Evolutionary conservation across 164 flowering plant species (phyloP).

Genomic region (Akebia trifoliata): DNA sequence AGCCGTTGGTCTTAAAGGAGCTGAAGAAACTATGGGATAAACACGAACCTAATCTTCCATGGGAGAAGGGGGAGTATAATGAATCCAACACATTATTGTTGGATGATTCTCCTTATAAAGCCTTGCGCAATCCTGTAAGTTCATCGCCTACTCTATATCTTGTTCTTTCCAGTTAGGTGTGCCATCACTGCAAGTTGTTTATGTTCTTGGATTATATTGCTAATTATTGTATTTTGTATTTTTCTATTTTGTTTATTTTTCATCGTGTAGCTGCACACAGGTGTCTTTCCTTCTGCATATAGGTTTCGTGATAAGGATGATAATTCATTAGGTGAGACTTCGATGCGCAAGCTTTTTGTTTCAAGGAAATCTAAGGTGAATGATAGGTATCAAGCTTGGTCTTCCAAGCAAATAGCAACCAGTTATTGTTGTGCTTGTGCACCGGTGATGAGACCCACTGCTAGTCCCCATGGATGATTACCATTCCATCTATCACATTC

Average conservation of each 20-base stretch:
- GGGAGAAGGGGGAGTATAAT: constrained; percentile 61
- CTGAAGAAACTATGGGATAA: constrained; percentile 73
- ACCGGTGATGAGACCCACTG: no score
- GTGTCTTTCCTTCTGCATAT: constrained; percentile 69
- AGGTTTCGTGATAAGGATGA: constrained; percentile 36
- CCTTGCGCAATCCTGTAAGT: constrained; percentile 82
- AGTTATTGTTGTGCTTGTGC: no score
- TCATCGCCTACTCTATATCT: constrained; percentile 8
- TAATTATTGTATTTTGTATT: neutral
- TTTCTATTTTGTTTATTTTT: constrained; percentile 2
- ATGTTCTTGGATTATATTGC: neutral
- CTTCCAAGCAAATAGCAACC: no score
- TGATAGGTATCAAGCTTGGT: no score
- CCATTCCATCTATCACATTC: no score
- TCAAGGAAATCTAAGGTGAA: neutral
- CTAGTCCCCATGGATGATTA: no score
- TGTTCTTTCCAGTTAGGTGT: neutral
- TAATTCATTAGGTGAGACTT: constrained; percentile 63
- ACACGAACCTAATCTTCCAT: constrained; percentile 50
- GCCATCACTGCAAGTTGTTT: neutral
- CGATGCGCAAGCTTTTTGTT: neutral
- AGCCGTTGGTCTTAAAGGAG: constrained; percentile 71
- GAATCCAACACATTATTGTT: constrained; percentile 77
- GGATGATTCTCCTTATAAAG: constrained; percentile 95
- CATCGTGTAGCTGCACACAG: constrained; percentile 50